These are phyloP conservation scores for Trichoderma semiorbis DNA, from an alignment of 2,329 filamentous ascomycete species.

Conservation along the genomic window DNA sequence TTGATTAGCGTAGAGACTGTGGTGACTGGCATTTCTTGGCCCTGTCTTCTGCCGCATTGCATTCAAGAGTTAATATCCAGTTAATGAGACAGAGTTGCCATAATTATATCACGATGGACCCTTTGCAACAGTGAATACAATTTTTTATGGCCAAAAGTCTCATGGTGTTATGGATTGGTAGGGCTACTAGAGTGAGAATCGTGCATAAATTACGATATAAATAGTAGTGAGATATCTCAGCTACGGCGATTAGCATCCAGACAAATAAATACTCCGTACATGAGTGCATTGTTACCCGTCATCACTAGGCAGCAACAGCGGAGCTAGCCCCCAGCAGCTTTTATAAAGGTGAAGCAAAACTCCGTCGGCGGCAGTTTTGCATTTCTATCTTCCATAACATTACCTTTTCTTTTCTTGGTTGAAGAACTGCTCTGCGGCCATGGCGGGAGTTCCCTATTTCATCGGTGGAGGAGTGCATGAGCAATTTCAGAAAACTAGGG, in stretches of 20 bases:
- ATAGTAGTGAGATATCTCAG: not conserved
- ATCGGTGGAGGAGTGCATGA: not conserved
- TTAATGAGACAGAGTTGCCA: not conserved
- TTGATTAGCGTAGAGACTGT: constrained; percentile 22
- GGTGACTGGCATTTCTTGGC: not conserved
- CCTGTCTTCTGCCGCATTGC: not conserved
- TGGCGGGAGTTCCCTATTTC: not conserved
- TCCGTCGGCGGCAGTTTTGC: not conserved
- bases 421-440: not conserved
- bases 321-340: not conserved
- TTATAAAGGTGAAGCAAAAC: not conserved
- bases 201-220: not conserved
- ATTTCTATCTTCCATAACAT: too few relatives aligned
- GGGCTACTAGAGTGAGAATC: not conserved
- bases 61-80: not conserved
- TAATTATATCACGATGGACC: not conserved
- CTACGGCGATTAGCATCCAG: not conserved
- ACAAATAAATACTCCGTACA: not conserved
- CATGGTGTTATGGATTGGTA: not conserved
- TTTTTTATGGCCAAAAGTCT: not conserved
- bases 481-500: not conserved
- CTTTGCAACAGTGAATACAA: not conserved
- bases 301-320: constrained; percentile 1
- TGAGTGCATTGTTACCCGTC: too few relatives aligned
- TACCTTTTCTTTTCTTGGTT: not conserved